phyloP scores from a whole-genome alignment of 352 stramenopile genomes.

The Globisporangium iwayamae region DNA sequence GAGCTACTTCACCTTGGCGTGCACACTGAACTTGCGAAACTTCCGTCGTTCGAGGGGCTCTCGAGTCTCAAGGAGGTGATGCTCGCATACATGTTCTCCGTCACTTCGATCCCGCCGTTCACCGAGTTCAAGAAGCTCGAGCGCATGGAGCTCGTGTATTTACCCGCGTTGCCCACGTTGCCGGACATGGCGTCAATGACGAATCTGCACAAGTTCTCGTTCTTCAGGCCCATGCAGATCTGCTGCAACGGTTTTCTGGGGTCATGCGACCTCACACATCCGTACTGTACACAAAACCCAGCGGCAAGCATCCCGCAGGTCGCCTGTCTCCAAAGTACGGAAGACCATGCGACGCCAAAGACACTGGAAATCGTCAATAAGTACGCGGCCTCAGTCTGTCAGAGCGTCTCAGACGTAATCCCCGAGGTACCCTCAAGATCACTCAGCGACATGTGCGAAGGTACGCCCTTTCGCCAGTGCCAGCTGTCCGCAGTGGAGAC shows the following conservation, averaged over 20 bases:
- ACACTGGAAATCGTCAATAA: too few relatives aligned
- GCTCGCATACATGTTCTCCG: conserved; percentile 17
- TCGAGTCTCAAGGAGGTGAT: conserved; percentile 27
- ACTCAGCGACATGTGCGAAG: neutral
- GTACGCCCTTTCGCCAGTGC: conserved; percentile 4
- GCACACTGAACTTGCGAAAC: conserved; percentile 20
- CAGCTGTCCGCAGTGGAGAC: neutral
- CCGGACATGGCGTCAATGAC: conserved; percentile 13
- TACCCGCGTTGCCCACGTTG: conserved; percentile 10
- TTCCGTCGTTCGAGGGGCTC: conserved; percentile 28
- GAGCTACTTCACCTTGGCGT: conserved; percentile 33
- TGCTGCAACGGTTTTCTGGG: neutral
- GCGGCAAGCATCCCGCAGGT: neutral
- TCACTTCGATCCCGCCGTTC: conserved; percentile 17
- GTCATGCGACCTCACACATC: neutral
- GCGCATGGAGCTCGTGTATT: conserved; percentile 11
- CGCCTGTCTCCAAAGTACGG: too few relatives aligned
- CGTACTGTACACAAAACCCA: neutral
- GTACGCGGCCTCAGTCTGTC: neutral
- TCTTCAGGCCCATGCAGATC: neutral
- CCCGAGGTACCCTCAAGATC: neutral
- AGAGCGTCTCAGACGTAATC: neutral
- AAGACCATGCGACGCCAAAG: too few relatives aligned
- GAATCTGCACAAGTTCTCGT: neutral
- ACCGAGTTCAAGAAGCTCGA: neutral